Conservation (phyloP, 164 flowering plant genomes). For the Annona squamosa region DNA sequence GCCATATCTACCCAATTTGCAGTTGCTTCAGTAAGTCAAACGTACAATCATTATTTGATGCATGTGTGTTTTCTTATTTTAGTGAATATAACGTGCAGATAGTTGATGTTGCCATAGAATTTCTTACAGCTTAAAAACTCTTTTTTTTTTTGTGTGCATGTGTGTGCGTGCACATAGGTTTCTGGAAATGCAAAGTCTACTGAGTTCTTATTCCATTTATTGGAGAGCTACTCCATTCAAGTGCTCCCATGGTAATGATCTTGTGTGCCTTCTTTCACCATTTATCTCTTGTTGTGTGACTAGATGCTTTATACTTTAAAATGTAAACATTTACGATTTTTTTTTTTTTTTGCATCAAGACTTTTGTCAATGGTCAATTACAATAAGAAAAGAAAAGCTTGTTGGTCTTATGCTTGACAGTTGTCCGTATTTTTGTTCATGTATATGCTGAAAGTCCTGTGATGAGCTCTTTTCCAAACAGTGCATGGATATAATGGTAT, state of each 20-base stretch:
- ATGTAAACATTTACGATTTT: not conserved
- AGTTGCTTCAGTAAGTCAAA: constrained; percentile 48
- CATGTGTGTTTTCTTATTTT: not conserved
- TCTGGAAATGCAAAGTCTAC: constrained; percentile 36
- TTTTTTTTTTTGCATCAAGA: no score
- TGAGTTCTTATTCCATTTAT: constrained; percentile 31
- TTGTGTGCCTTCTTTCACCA: constrained; percentile 1
- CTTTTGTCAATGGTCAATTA: no score
- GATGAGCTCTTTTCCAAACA: no score
- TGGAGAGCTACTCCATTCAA: constrained; percentile 54
- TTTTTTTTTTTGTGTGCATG: constrained; percentile 5
- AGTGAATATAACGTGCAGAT: not conserved
- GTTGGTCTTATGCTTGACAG: not conserved
- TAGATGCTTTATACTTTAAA: no score
- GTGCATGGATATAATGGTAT: no score
- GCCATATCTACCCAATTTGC: constrained; percentile 42
- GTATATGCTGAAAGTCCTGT: not conserved
- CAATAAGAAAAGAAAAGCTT: not conserved
- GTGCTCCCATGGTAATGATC: constrained; percentile 66
- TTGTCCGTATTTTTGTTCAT: not conserved
- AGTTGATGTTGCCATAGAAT: not conserved
- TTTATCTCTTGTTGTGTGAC: not conserved
- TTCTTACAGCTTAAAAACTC: not conserved
- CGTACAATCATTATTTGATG: constrained; percentile 3
- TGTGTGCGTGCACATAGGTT: constrained; percentile 28